phyloP scores from a whole-genome alignment of 768 basidiomycete genomes.

The Lyophyllum semitale region DNA sequence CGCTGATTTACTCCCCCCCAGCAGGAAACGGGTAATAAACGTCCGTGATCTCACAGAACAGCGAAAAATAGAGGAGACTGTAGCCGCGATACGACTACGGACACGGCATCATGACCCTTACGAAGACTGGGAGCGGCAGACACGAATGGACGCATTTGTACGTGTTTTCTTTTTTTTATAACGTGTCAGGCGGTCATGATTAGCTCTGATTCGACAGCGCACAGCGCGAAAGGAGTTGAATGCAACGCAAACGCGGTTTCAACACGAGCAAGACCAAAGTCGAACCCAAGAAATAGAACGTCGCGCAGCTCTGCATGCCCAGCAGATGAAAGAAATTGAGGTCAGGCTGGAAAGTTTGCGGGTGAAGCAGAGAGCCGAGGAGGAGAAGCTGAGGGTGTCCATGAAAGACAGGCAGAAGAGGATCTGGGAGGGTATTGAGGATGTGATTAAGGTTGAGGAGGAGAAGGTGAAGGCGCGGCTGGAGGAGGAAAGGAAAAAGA shows the following conservation, averaged over 20 bases:
- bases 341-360: constrained; percentile 42
- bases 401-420: constrained; percentile 57
- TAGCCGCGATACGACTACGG: constrained; percentile 52
- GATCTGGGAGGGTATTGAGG: constrained; percentile 62
- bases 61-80: constrained; percentile 47
- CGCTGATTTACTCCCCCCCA: constrained; percentile 1
- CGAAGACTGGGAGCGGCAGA: constrained; percentile 57
- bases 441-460: constrained; percentile 62
- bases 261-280: constrained; percentile 48
- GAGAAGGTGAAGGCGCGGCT: constrained; percentile 52
- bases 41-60: constrained; percentile 39
- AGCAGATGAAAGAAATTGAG: constrained; percentile 57
- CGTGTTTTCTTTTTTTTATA: constrained; percentile 17
- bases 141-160: constrained; percentile 54
- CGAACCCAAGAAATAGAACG: constrained; percentile 32
- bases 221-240: constrained; percentile 46
- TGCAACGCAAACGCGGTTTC: constrained; percentile 31
- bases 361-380: constrained; percentile 45
- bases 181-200: neutral
- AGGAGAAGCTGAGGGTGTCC: constrained; percentile 40
- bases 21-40: constrained; percentile 26
- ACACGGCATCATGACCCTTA: constrained; percentile 56
- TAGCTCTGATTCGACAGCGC: constrained; percentile 29
- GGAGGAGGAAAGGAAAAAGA: constrained; percentile 56
- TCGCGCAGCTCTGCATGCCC: constrained; percentile 42